Evolutionary conservation across 768 basidiomycete genomes (phyloP), one percentile per base, ranked within the genome.

Genomic region (Tulasnella sp.): DNA sequence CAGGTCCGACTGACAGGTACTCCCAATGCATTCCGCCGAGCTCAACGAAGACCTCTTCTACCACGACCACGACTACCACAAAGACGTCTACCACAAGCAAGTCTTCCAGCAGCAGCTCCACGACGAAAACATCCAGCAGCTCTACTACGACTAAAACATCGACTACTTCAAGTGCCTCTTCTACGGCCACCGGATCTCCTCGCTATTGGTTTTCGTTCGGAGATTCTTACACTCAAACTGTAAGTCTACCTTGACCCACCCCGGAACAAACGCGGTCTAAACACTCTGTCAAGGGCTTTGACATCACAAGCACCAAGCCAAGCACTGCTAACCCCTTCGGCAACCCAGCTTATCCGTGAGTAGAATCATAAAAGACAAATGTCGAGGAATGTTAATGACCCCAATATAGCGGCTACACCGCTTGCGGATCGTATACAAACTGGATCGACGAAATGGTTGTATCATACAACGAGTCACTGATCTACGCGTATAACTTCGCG

Each of bases 401-500:
- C n/a, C n/a, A n/a, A n/a, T n/a, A n/a, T 17, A 78, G 86, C 86
- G 16, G 84, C 77, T 75, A 87, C 84, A 2, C 68, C 8, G 83
- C 83, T 3, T 71, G 70, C 22, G 70, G 70, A 29, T 26, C 42
- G n/a, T 35, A 34, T 52, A 40, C 62, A 5, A 71, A 71, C 62
- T 71, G 59, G 35, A 71, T 71, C 34, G 70, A 64, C 37, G 34
- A 71, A 5, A 79, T 83, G 71, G 26, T 47, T 9, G 44, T 47
- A 19, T 47, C 44, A 47, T 47, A 83, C 81, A 89, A 89, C 80
- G 82, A 80, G 40, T 85, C 87, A 5, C 76, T 82, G 12, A 69
- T 87, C 59, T 80, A 86, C 76, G 88, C 86, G 0, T 90, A 88
- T 78, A 86, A 90, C 80, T 86, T 86, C 73, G 89, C 89, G 0